Evolutionary conservation across 192 early-diverging fungal species (phyloP), one percentile per base, ranked within the genome.

Genomic region (Phycomyces blakesleeanus): DNA sequence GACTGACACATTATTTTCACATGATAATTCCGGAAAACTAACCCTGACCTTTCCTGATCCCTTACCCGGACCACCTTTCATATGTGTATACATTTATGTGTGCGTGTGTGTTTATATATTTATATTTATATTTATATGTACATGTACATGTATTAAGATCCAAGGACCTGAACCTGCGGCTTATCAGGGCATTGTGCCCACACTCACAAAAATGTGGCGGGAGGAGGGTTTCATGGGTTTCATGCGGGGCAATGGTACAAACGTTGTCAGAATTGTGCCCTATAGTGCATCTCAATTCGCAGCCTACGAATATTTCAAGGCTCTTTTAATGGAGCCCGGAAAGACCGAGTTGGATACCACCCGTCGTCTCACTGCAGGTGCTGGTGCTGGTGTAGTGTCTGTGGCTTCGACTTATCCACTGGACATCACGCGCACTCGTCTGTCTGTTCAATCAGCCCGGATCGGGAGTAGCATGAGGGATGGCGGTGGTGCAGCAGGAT

Each of bases 281-380:
- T 92, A 92, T 67, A 88, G 86, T 68, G 90, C 90, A 0, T 86
- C 86, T 8, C 90, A 92, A 73, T 90, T 92, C 76, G 90, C 90
- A 15, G 81, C 88, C 16, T 91, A 91, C 55, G 90, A 91, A 58
- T 85, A 91, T 64, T 85, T 89, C 59, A 91, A 91, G 67, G 65
- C 66, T 61, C 42, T 87, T 63, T 68, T 91, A 42, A 84, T 90
- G 79, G 86, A 86, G 51, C 75, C 81, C 56, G 83, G 78, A 41
- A 86, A 85, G 67, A 73, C 75, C 3, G 88, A 90, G 71, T 71
- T 92, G 20, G 86, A 92, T 62, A 89, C 87, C 26, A 76, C 77
- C 41, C 80, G 87, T 50, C 83, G 90, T 49, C 74, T 92, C 50
- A 69, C 77, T 12, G 87, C 90, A 21, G 90, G 90, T 52, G 90